Percentiles rank a stretch among this genome's conserved stretches.
Evolutionary conservation across 2,329 filamentous ascomycete species (phyloP).

Genomic region (Botryotinia convoluta): DNA sequence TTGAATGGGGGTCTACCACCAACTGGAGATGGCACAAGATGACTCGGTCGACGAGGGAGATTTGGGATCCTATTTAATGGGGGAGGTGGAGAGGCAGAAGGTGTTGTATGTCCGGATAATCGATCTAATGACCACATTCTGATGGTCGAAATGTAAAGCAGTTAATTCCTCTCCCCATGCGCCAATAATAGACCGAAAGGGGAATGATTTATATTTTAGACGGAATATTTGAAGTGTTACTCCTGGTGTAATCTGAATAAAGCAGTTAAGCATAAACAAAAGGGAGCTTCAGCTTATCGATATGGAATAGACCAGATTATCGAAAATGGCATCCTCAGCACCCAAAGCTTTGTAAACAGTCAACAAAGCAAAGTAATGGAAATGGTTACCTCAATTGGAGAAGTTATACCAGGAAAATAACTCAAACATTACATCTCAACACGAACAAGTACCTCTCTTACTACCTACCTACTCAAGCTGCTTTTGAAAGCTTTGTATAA

Average conservation of each 20-base stretch:
- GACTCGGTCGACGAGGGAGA: slow-evolving; percentile 63
- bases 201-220: not conserved
- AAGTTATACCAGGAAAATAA: not conserved
- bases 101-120: slow-evolving; percentile 67
- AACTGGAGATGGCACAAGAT: slow-evolving; percentile 65
- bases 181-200: not conserved
- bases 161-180: not conserved
- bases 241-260: not conserved
- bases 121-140: slow-evolving; percentile 83
- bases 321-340: slow-evolving; percentile 7
- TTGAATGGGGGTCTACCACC: slow-evolving; percentile 65
- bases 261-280: not conserved
- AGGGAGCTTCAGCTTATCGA: slow-evolving; percentile 15
- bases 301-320: slow-evolving; percentile 18
- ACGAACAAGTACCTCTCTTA: not conserved
- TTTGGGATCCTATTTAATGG: slow-evolving; percentile 63
- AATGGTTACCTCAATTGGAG: not conserved
- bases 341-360: not conserved
- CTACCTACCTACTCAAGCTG: not conserved
- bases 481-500: not conserved
- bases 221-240: not conserved
- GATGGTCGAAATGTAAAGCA: not conserved
- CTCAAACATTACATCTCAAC: not conserved
- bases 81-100: slow-evolving; percentile 55
- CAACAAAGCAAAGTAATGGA: not conserved